Percentiles rank a stretch among this genome's conserved stretches.
These are phyloP conservation scores for Colletotrichum brevisporum DNA, from an alignment of 2,329 filamentous ascomycete species.

Conservation along the genomic window DNA sequence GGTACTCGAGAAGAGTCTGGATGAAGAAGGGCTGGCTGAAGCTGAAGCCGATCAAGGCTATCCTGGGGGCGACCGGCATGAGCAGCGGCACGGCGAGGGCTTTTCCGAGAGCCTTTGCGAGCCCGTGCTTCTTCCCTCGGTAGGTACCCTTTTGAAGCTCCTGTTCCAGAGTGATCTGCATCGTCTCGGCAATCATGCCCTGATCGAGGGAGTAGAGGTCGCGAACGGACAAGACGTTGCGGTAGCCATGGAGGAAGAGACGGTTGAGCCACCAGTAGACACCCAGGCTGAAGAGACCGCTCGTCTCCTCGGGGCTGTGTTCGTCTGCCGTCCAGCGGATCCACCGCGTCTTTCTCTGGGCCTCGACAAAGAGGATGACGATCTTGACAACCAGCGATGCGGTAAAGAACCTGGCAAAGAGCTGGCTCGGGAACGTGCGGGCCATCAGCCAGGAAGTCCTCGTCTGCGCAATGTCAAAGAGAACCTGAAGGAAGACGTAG, in stretches of 20 bases:
- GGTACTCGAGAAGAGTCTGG: slow-evolving; percentile 52
- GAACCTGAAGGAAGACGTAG: slow-evolving; percentile 58
- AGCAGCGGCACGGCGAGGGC: slow-evolving; percentile 52
- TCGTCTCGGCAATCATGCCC: slow-evolving; percentile 43
- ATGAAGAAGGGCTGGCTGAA: slow-evolving; percentile 62
- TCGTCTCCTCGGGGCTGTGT: slow-evolving; percentile 57
- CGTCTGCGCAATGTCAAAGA: slow-evolving; percentile 59
- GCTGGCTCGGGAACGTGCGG: slow-evolving; percentile 26
- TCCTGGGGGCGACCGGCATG: slow-evolving; percentile 53
- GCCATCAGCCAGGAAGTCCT: slow-evolving; percentile 59
- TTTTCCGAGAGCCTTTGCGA: slow-evolving; percentile 47
- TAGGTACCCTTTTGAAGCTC: slow-evolving; percentile 37
- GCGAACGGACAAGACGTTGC: slow-evolving; percentile 48
- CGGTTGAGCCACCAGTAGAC: slow-evolving; percentile 54
- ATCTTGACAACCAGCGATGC: slow-evolving; percentile 53
- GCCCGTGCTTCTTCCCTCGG: slow-evolving; percentile 43
- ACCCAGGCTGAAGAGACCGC: slow-evolving; percentile 49
- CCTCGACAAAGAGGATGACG: slow-evolving; percentile 54
- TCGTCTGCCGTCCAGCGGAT: slow-evolving; percentile 53
- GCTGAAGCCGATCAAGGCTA: slow-evolving; percentile 56
- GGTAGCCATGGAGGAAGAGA: slow-evolving; percentile 52
- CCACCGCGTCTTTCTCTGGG: slow-evolving; percentile 55
- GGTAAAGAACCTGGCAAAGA: slow-evolving; percentile 52
- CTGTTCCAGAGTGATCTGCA: slow-evolving; percentile 40
- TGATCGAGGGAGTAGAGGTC: slow-evolving; percentile 52